phyloP scores from a whole-genome alignment of 345 rosid species.

The Chamaenerion angustifolium region DNA sequence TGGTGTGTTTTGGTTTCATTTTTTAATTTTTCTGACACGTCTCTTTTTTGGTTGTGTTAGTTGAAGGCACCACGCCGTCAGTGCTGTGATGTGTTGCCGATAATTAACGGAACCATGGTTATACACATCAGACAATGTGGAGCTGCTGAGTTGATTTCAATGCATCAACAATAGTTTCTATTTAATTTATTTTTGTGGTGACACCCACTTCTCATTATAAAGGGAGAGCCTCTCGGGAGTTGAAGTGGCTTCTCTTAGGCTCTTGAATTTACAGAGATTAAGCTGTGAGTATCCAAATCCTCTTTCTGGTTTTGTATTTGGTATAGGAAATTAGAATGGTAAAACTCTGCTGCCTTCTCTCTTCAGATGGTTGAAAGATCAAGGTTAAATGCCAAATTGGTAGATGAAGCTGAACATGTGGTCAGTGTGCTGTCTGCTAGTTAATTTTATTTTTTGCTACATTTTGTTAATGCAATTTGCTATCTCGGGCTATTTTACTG shows the following conservation, averaged over 20 bases:
- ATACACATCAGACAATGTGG: slow-evolving; percentile 47
- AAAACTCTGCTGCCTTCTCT: no score
- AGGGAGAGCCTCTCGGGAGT: slow-evolving; percentile 3
- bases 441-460: no score
- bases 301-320: no score
- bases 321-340: no score
- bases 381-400: no score
- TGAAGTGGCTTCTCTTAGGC: not conserved
- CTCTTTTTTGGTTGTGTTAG: slow-evolving; percentile 15
- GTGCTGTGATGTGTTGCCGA: slow-evolving; percentile 44
- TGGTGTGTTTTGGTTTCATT: not conserved
- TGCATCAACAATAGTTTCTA: slow-evolving; percentile 23
- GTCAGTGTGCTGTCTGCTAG: no score
- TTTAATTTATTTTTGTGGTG: not conserved
- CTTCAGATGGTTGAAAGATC: no score
- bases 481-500: no score
- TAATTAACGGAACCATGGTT: slow-evolving; percentile 34
- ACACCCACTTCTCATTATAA: not conserved
- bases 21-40: not conserved
- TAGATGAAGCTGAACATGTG: no score
- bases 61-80: slow-evolving; percentile 59
- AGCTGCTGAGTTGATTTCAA: slow-evolving; percentile 41
- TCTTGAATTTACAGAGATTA: not conserved
- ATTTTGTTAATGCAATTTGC: no score
- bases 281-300: not conserved